Conservation (phyloP, 148 eudicot species). For the Oxyria digyna region DNA sequence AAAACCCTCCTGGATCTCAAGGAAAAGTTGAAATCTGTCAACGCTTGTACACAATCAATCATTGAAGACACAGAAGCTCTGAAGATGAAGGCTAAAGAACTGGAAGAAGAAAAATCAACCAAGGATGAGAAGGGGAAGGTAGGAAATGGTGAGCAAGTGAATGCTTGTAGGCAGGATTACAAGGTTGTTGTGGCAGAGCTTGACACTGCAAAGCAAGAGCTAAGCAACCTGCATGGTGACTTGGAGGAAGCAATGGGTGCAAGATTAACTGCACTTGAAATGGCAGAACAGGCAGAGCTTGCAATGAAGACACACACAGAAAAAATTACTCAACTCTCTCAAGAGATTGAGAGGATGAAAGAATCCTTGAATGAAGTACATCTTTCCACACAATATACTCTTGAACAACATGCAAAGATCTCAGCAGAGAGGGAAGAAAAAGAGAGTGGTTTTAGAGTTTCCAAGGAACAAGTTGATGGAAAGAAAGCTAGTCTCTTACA, state of each 20-base stretch:
- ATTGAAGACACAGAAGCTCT: constrained; percentile 53
- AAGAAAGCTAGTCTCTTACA: constrained; percentile 27
- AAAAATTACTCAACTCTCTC: constrained; percentile 31
- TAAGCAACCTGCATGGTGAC: constrained; percentile 49
- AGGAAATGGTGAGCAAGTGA: constrained; percentile 21
- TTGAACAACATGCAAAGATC: constrained; percentile 29
- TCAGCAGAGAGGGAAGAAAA: constrained; percentile 26
- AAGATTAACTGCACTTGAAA: constrained; percentile 36
- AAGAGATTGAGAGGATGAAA: constrained; percentile 33
- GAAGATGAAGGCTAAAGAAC: constrained; percentile 35
- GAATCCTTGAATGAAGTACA: constrained; percentile 36
- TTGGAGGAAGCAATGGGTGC: constrained; percentile 44
- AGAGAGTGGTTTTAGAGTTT: constrained; percentile 14
- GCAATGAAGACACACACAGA: constrained; percentile 30
- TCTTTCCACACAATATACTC: constrained; percentile 24
- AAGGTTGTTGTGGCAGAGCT: constrained; percentile 51
- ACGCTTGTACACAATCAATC: constrained; percentile 48
- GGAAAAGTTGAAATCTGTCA: constrained; percentile 32
- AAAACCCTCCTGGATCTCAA: constrained; percentile 46
- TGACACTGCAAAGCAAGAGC: constrained; percentile 55
- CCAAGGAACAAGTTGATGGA: constrained; percentile 35
- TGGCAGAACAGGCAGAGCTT: constrained; percentile 46
- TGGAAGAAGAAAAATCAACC: constrained; percentile 36
- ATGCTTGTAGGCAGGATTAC: constrained; percentile 34
- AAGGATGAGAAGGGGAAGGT: constrained; percentile 13